Evolutionary conservation across 1,139 yeast genomes (phyloP), one percentile per base, ranked within the genome.

Genomic region (Lodderomyces orthopsilosis): DNA sequence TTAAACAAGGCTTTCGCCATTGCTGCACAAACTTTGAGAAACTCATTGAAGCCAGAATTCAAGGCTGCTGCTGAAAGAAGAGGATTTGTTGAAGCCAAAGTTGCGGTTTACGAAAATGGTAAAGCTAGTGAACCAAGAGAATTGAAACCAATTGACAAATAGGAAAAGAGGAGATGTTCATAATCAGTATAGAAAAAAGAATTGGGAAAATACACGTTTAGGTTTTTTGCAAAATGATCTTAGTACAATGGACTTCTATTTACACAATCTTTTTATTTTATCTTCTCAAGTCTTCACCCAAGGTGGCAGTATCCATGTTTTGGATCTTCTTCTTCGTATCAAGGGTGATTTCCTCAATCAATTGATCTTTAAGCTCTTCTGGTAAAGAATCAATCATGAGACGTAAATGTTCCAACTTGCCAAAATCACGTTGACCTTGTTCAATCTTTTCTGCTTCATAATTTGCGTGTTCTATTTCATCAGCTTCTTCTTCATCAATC

Each of bases 1-100:
- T 82, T 85, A 75, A 88, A 88, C 86, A 87, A 84, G 69, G 93
- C 93, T 70, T 77, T 91, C 68, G 81, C 96, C 57, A 79, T 93
- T 63, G 88, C 96, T 58, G 96, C 97, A 64, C 83, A 82, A 66
- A 80, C 95, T 51, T 79, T 89, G 61, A 90, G 98, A 75, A 76
- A 79, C 58, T 85, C 97, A 44, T 81, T 93, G 66, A 93, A 93
- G 78, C 84, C 91, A 55, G 96, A 91, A 60, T 68, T 81, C 66
- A 87, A 86, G 67, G 84, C 80, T 51, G 79, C 75, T 54, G 87
- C 84, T 55, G 88, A 85, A 59, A 77, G 79, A 68, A 87, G 95
- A 75, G 85, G 85, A 54, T 50, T 68, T 56, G 66, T 85, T 54
- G 98, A 93, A 61, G 89, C 83, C 59, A 83, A 80, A 68, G 85